Evolutionary conservation across 2,329 filamentous ascomycete genomes (phyloP).

Genomic region (Penicillium griseofulvum): DNA sequence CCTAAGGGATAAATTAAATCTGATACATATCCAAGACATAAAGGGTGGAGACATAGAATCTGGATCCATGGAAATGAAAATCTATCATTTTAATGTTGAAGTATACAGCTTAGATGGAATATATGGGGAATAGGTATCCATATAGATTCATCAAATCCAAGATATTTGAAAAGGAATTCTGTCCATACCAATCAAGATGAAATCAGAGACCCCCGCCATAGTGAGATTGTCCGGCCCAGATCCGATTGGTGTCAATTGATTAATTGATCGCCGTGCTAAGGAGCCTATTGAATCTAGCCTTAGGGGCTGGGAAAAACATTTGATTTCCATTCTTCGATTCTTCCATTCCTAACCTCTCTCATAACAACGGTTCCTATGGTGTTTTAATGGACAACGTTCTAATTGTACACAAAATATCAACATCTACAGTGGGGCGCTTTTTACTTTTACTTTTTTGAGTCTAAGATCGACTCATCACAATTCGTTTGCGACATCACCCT

Average conservation of each 20-base stretch:
- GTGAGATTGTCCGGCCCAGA: not conserved
- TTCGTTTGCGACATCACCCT: conserved; percentile 11
- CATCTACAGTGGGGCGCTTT: conserved; percentile 2
- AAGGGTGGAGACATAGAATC: not conserved
- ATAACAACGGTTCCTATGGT: not conserved
- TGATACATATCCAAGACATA: not conserved
- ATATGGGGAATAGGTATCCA: no score
- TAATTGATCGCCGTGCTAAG: conserved; percentile 2
- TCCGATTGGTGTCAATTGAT: conserved; percentile 1
- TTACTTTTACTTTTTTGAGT: not conserved
- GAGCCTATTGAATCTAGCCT: conserved; percentile 4
- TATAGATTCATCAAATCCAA: no score
- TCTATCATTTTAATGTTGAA: no score
- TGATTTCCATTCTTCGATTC: conserved; percentile 6
- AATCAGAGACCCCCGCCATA: not conserved
- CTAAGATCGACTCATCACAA: conserved; percentile 12
- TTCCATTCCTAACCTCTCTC: conserved; percentile 12
- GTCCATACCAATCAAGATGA: not conserved
- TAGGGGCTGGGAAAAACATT: not conserved
- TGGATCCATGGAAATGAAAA: not conserved
- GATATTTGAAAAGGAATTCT: no score
- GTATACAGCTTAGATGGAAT: no score
- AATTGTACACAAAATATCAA: no score
- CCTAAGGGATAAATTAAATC: not conserved
- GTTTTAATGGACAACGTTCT: no score